Evolutionary conservation across 495 filamentous ascomycete species (phyloP).

Genomic region (Patellaria atrata): DNA sequence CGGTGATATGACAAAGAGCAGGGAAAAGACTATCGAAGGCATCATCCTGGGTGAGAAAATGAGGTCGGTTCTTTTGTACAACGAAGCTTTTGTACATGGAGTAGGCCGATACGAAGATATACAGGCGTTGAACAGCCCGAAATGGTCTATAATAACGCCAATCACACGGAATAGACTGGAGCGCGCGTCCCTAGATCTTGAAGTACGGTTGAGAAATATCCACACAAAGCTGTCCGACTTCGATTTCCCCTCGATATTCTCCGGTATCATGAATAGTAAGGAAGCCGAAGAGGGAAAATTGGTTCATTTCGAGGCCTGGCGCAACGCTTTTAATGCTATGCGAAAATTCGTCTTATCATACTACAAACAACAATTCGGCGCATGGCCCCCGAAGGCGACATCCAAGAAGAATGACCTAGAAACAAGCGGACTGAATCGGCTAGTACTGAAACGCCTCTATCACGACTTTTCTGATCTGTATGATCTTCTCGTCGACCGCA

Average conservation of each 20-base stretch:
- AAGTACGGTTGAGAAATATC: slow-evolving; percentile 48
- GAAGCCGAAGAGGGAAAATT: slow-evolving; percentile 56
- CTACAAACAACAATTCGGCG: slow-evolving; percentile 73
- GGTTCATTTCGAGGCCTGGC: slow-evolving; percentile 77
- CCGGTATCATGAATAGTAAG: slow-evolving; percentile 72
- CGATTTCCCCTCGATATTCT: slow-evolving; percentile 81
- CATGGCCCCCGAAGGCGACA: slow-evolving; percentile 84
- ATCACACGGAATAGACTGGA: slow-evolving; percentile 67
- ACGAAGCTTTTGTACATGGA: slow-evolving; percentile 85
- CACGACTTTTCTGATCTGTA: slow-evolving; percentile 76
- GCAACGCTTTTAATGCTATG: slow-evolving; percentile 52
- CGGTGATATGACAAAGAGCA: slow-evolving; percentile 65
- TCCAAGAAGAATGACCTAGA: slow-evolving; percentile 88
- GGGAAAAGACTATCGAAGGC: slow-evolving; percentile 83
- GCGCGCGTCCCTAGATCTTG: slow-evolving; percentile 64
- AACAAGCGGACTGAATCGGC: slow-evolving; percentile 69
- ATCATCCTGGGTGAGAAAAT: slow-evolving; percentile 78
- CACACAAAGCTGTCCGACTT: slow-evolving; percentile 62
- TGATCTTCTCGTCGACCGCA: slow-evolving; percentile 73
- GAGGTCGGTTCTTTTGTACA: slow-evolving; percentile 67
- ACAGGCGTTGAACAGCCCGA: slow-evolving; percentile 47
- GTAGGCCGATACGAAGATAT: slow-evolving; percentile 76
- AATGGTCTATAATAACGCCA: slow-evolving; percentile 51
- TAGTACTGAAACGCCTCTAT: slow-evolving; percentile 70
- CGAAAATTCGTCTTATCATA: slow-evolving; percentile 59